Base-by-base conservation (phyloP, 805 yeast species). In the Brettanomyces custersianus region DNA sequence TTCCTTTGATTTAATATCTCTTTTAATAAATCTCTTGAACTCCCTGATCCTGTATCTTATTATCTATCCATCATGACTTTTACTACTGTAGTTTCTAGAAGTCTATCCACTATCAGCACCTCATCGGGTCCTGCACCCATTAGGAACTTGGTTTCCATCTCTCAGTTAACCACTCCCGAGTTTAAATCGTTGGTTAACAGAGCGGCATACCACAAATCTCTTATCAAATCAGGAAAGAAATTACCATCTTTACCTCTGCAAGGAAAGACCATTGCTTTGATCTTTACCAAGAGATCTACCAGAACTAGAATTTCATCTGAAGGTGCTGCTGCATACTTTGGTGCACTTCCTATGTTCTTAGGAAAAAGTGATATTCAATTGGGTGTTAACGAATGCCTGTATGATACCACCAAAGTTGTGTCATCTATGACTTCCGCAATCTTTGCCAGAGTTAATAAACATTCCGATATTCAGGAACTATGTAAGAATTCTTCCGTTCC, bases 381-480 rank as follows among this genome's bases (percentile, higher is more conserved):
- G 38, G 98, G 98, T 30, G 95, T 86, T 30, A 92, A 92, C 54
- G 98, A 92, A 65, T 72, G 92, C 0, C 62, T 86, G 40, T 81
- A 82, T 50, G 98, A 92, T 58, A 82, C 96, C 2, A 72, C 95
- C 13, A 77, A 74, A 45, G 95, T 92, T 24, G 73, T 92, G 4
- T 82, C 95, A 11, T 87, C 96, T 2, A 92, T 92, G 98, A 84
- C 94, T 2, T 80, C 95, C n/a, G 81, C 95, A 44, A 76, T 92
- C 5, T 88, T 92, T 63, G 98, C 97, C n/a, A 77, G 98, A 53
- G 98, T 92, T 15, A 79, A 85, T 45, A 65, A 74, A 20, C 96
- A 92, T 52, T 66, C 74, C 18, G 96, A 90, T 41, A 88, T 92
- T 46, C 73, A 70, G 50, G 80, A 79, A 38, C 66, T 92, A 36